Evolutionary conservation across 306 rosid species (phyloP), one percentile per base, ranked within the genome.

Genomic region (Leucaena leucocephala): DNA sequence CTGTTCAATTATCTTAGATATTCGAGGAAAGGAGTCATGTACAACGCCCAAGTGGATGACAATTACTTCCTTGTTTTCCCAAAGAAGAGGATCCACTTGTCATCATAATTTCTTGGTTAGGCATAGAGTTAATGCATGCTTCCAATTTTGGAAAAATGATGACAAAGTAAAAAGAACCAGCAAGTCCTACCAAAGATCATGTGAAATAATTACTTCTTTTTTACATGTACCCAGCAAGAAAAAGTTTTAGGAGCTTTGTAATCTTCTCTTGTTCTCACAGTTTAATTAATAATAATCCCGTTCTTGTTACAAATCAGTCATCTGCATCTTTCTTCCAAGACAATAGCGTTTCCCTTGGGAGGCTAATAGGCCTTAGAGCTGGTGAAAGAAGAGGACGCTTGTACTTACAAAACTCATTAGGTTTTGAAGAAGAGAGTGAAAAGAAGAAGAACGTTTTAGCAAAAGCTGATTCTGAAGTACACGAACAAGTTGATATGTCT

Each of bases 321-420:
- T 85, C 91, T 6, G 91, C 93, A 10, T 93, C 98, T 0, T 93
- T 90, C 90, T 93, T 93, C 82, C 88, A 88, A 87, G 95, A 91
- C 87, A 88, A 54, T 8, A 91, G 95, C 76, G 85, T 86, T 14
- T 86, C 97, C 10, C 91, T 93, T 46, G 98, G 97, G 1, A 88
- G 92, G 75, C 84, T 93, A 5, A 87, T 93, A 44, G 97, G 97
- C 46, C 36, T 88, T 35, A 80, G 79, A 74, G 65, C 87, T n/a
- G 81, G 84, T 0, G 90, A 91, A 22, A 81, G 80, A 33, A 81
- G 80, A 85, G 86, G 87, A 38, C 84, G 77, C 36, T 65, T 91
- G 81, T 83, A 81, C 84, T 75, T 80, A 19, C 76, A 88, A 36
- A 84, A 69, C 73, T 52, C 92, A 27, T 57, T 69, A 3, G 44